phyloP scores from a whole-genome alignment of 169 alveolate genomes.

The Cytauxzoon felis region DNA sequence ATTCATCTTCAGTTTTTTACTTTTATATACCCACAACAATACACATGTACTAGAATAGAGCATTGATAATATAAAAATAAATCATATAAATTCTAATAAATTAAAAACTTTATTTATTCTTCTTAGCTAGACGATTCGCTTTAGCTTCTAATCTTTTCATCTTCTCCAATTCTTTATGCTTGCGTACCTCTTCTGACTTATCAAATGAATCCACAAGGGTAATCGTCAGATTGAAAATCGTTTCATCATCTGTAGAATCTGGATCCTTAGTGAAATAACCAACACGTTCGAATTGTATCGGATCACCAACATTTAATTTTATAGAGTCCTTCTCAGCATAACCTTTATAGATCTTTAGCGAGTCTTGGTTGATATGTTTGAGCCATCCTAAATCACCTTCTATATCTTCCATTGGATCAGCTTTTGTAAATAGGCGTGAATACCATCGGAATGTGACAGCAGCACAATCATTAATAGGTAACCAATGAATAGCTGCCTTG shows the following conservation, averaged over 20 bases:
- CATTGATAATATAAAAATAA: neutral
- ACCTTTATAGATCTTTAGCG: constrained; percentile 65
- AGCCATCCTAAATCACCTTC: constrained; percentile 71
- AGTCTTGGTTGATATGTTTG: constrained; percentile 72
- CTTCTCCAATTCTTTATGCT: constrained; percentile 59
- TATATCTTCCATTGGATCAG: constrained; percentile 75
- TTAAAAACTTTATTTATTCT: neutral
- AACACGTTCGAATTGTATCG: constrained; percentile 81
- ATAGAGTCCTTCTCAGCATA: constrained; percentile 57
- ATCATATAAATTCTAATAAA: neutral
- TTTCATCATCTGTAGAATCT: constrained; percentile 60
- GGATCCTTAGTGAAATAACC: constrained; percentile 82
- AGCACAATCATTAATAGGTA: constrained; percentile 58
- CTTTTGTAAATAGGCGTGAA: constrained; percentile 76
- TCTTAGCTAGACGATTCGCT: constrained; percentile 33
- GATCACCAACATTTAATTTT: constrained; percentile 59
- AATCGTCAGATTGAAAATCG: constrained; percentile 69
- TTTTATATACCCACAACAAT: too few relatives aligned
- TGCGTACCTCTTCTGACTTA: constrained; percentile 31
- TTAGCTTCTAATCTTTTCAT: constrained; percentile 47
- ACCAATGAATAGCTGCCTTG: constrained; percentile 83
- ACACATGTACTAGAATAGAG: neutral
- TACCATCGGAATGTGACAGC: constrained; percentile 76
- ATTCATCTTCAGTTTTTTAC: neutral
- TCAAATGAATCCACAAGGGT: constrained; percentile 66